Evolutionary conservation across 805 yeast species (phyloP).

Genomic region (Kodamaea nitidulidarum): DNA sequence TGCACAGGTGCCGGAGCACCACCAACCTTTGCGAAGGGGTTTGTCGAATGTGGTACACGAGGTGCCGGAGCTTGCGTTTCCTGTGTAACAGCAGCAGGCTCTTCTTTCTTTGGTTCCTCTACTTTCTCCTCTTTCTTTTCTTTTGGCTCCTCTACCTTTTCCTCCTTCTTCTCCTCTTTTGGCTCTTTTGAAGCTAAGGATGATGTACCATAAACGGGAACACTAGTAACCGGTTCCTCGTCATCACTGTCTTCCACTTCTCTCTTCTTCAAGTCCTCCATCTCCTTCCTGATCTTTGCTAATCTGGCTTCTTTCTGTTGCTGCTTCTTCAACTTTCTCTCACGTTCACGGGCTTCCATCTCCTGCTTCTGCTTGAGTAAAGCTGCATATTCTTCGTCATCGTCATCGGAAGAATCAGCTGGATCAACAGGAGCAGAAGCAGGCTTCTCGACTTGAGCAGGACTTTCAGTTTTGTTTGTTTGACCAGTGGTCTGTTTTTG

Average conservation of each 20-base stretch:
- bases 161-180: slow-evolving; percentile 9
- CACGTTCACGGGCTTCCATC: slow-evolving; percentile 40
- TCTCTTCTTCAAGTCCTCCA: slow-evolving; percentile 47
- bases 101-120: slow-evolving; percentile 2
- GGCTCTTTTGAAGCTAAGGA: background rate
- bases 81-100: too few species aligned
- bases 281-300: slow-evolving; percentile 54
- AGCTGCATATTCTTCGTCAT: slow-evolving; percentile 48
- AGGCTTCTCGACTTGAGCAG: background rate
- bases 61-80: background rate
- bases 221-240: slow-evolving; percentile 24
- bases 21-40: slow-evolving; percentile 46
- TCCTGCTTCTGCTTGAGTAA: slow-evolving; percentile 42
- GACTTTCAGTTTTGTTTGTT: background rate
- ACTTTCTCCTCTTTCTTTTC: slow-evolving; percentile 4
- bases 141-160: background rate
- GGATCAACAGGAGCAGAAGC: slow-evolving; percentile 1
- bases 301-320: slow-evolving; percentile 57
- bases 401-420: slow-evolving; percentile 27
- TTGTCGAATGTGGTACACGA: slow-evolving; percentile 22
- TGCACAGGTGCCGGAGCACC: slow-evolving; percentile 11
- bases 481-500: background rate
- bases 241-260: slow-evolving; percentile 27
- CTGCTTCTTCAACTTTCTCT: slow-evolving; percentile 47
- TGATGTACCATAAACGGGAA: slow-evolving; percentile 19